Evolutionary conservation across 352 stramenopile genomes (phyloP).

Genomic region (Phytophthora uliginosa): DNA sequence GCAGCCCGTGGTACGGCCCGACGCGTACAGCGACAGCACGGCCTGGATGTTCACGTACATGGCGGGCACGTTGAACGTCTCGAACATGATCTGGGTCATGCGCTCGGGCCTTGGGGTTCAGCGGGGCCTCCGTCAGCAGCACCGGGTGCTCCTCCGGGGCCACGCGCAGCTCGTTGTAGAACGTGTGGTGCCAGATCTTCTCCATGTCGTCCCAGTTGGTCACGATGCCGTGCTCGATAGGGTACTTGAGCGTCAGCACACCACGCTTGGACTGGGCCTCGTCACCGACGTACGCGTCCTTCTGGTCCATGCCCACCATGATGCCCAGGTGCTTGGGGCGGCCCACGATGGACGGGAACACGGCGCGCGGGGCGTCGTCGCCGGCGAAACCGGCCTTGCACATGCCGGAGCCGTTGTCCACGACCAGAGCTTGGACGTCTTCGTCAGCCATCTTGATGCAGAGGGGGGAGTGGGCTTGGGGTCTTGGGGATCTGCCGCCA

Average conservation of each 20-base stretch:
- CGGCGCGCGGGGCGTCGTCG: slow-evolving; percentile 96
- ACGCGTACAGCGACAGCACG: slow-evolving; percentile 96
- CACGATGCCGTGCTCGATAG: slow-evolving; percentile 99
- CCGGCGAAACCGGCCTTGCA: slow-evolving; percentile 99
- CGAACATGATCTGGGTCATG: slow-evolving; percentile 98
- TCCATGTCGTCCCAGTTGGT: slow-evolving; percentile 99
- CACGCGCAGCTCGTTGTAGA: slow-evolving; percentile 98
- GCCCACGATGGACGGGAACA: slow-evolving; percentile 98
- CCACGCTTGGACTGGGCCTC: slow-evolving; percentile 95
- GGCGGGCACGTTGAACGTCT: slow-evolving; percentile 95
- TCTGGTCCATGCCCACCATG: slow-evolving; percentile 98
- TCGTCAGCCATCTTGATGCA: slow-evolving; percentile 67
- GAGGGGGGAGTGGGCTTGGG: slow-evolving; percentile 2
- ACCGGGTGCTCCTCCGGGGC: slow-evolving; percentile 98
- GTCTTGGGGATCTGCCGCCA: slow-evolving; percentile 35
- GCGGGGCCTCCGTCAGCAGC: slow-evolving; percentile 94
- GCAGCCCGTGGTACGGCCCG: slow-evolving; percentile 95
- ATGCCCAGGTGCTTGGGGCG: slow-evolving; percentile 97
- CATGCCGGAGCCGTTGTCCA: slow-evolving; percentile 99
- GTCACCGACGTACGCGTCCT: slow-evolving; percentile 95
- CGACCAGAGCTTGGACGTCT: slow-evolving; percentile 73
- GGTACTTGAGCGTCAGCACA: slow-evolving; percentile 96
- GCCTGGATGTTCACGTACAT: slow-evolving; percentile 96
- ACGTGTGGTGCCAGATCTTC: slow-evolving; percentile 99
- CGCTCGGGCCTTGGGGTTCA: slow-evolving; percentile 95